These are phyloP conservation scores for Tolypocladium capitatum DNA, from an alignment of 2,329 filamentous ascomycete genomes.

Conservation along the genomic window DNA sequence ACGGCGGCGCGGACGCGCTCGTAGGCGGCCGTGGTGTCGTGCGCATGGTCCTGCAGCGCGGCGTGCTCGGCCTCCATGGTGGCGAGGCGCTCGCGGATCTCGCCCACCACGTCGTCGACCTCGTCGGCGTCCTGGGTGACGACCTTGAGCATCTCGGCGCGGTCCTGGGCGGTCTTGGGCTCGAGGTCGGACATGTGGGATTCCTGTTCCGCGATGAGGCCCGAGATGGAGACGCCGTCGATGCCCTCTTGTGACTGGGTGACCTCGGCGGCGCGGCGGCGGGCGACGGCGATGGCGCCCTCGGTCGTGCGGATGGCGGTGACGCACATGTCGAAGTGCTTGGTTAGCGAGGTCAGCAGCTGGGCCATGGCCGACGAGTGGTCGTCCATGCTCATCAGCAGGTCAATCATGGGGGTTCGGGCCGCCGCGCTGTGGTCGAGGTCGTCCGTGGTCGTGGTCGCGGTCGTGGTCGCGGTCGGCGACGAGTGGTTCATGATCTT, in stretches of 20 bases:
- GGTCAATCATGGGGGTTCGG: slow-evolving; percentile 30
- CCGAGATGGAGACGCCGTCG: slow-evolving; percentile 49
- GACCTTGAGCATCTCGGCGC: slow-evolving; percentile 70
- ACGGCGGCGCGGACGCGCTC: slow-evolving; percentile 49
- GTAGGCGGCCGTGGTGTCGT: slow-evolving; percentile 35
- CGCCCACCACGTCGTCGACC: slow-evolving; percentile 52
- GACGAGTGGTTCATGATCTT: slow-evolving; percentile 34
- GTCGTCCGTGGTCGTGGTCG: slow-evolving; percentile 5
- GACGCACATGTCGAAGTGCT: slow-evolving; percentile 87
- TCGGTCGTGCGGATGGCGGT: slow-evolving; percentile 85
- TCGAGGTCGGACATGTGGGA: slow-evolving; percentile 41
- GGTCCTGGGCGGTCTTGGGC: slow-evolving; percentile 62
- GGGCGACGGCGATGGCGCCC: slow-evolving; percentile 56
- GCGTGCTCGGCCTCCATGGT: slow-evolving; percentile 64
- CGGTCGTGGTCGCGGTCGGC: neutral
- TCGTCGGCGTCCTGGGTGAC: slow-evolving; percentile 58
- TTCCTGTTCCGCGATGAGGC: slow-evolving; percentile 48
- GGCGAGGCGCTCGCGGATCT: slow-evolving; percentile 61
- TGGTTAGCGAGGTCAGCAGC: slow-evolving; percentile 65
- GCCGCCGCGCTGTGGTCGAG: slow-evolving; percentile 14
- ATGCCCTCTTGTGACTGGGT: slow-evolving; percentile 28
- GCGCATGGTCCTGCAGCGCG: slow-evolving; percentile 49
- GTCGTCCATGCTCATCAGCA: slow-evolving; percentile 51
- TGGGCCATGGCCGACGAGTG: slow-evolving; percentile 75
- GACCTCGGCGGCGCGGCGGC: slow-evolving; percentile 54